Base-by-base conservation (phyloP, 805 yeast species). In the Cyberlindnera americana region DNA sequence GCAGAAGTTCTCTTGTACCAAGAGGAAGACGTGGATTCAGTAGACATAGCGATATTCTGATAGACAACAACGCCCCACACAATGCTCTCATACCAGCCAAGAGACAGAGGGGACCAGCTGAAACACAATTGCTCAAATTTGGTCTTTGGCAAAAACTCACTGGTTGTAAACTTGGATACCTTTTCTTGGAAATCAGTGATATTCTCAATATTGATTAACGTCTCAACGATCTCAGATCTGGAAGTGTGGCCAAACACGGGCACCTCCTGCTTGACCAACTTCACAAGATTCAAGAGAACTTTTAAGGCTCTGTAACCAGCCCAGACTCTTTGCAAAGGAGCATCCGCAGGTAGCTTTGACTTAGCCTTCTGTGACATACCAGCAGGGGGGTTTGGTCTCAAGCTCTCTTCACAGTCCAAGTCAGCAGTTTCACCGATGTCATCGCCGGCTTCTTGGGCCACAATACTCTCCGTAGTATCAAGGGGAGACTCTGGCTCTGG, bases 11-110 rank as follows among this genome's bases (percentile, higher is more conserved):
- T 47, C 28, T 55, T 54, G 37, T 53, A 56, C 60, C 61, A 56
- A 3, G 46, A 31, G 11, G 54, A 42, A 1, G 52, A 40, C 7
- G 38, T 31, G 1, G 41, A 36, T 10, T 49, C 50, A 12, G 22
- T 39, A 3, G 46, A 24, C 11, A 41, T 33, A n/a, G 39, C 42
- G 11, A 44, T 39, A 43, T 64, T 60, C 37, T 52, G 60, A 17
- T 57, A 48, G 49, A 69, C 83, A 0, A 83, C 70, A 23, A 66
- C 62, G 2, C 80, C 77, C 80, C 85, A 83, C 19, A 85, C 52
- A 9, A 83, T 64, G 5, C 83, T 72, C 28, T 73, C 69, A 59
- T 85, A 85, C 95, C 95, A 86, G 0, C 89, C 90, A 18, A 84
- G 62, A 0, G 86, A 78, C 18, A 69, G 54, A 38, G 64, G 64